Evolutionary conservation across 179 eudicot species (phyloP), one percentile per base, ranked within the genome.

Genomic region (Silene noctiflora): DNA sequence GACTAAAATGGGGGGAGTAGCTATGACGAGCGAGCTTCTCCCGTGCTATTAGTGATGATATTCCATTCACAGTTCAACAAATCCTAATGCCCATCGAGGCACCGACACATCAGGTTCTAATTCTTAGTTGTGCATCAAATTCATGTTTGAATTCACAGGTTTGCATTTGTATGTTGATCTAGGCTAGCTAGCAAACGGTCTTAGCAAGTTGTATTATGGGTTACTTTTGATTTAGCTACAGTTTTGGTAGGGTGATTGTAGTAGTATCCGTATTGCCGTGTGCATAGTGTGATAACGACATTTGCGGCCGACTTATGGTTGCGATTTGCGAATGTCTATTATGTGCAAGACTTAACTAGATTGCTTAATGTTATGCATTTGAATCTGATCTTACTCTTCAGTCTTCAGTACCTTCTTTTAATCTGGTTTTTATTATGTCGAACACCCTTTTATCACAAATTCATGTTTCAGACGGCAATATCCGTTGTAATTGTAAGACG

Each of bases 81-180:
- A 81, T 66, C 74, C 79, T 74, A 60, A 80, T 83, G 84, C 85
- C 88, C 87, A 73, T 88, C 85, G 82, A 87, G 91, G 58, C 88
- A 85, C 93, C 78, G 84, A 86, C 79, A 73, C 75, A 66, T 76
- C 85, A 82, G 70, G 91, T 81, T 83, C 83, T 79, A 74, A 81
- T 75, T 78, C 62, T 83, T 81, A 35, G 25, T 74, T 75, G 83
- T 74, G 75, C 71, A 66, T 73, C 71, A 60, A 67, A 71, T 14
- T 51, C 67, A 70, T 77, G 75, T 73, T 70, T 51, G 76, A 74
- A 76, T 46, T 74, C 69, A 70, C 76, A 78, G 70, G 76, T 74
- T 81, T 82, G 81, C 71, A 58, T 77, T 64, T 51, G 58, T 51
- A 51, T 51, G 58, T 51, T 51, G 58, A 51, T 51, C 17, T 51